Evolutionary conservation across 2,329 filamentous ascomycete species (phyloP), one percentile per base, ranked within the genome.

Genomic region (Calonectria multiphialidica): DNA sequence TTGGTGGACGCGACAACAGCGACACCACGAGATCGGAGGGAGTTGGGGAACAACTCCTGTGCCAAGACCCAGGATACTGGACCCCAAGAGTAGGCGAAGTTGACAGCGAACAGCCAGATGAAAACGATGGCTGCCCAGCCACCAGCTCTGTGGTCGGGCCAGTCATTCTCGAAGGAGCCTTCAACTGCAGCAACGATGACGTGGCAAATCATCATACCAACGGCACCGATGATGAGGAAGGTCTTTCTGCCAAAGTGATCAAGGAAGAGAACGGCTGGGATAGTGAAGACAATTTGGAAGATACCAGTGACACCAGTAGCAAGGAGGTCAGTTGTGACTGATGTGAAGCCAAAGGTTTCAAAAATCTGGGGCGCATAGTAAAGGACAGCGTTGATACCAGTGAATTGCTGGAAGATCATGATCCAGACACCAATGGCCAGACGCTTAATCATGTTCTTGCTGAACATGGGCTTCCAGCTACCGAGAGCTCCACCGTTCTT

Each of bases 311-410:
- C 62, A 42, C 62, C 62, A 28, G 62, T 65, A 9, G 62, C 62
- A 13, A 65, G 45, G 2, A 65, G 62, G 4, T 47, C 30, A 9
- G 62, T 65, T 5, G 42, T 65, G n/a, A 40, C 44, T 2, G 62
- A 50, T 4, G 44, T 50, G 30, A 65, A 40, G 21, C 62, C 62
- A 5, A 65, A 49, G 2, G 44, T 53, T 2, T 16, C 45, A 7
- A 65, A 65, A n/a, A 65, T 65, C 23, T 65, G 45, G 21, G 44
- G 62, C 5, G 45, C 62, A 16, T 65, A 65, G 44, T 65, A 65
- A 3, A 65, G 44, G 5, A 65, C 33, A 5, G 62, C 62, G 23
- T 65, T 65, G 45, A 65, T 65, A 40, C 62, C 62, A 7, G 62
- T 50, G 44, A 50, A 65, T 23, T 65, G 45, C 16, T 50, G 45